phyloP scores from a whole-genome alignment of 306 rosid species.

The Styphnolobium japonicum region DNA sequence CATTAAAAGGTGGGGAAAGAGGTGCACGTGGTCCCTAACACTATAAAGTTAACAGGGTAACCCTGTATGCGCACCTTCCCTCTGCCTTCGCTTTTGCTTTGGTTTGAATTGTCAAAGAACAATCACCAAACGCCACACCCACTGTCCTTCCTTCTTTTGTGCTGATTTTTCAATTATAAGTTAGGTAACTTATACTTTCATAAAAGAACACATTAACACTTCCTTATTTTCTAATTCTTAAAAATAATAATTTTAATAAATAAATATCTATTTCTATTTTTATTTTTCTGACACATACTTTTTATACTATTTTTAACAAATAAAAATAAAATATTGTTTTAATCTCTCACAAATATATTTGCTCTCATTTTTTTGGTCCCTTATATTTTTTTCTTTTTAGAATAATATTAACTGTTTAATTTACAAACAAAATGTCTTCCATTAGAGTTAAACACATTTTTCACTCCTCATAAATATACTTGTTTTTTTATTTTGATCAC shows the following conservation, averaged over 20 bases:
- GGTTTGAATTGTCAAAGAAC: slow-evolving; percentile 33
- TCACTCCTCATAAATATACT: no score
- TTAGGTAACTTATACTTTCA: not conserved
- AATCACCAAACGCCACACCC: slow-evolving; percentile 16
- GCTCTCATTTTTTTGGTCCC: no score
- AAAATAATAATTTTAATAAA: not conserved
- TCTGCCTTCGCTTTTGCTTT: slow-evolving; percentile 19
- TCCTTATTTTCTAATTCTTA: not conserved
- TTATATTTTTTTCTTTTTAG: no score
- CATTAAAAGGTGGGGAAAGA: slow-evolving; percentile 45
- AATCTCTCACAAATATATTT: no score
- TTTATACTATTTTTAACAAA: not conserved
- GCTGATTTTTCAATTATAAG: not conserved
- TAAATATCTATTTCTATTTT: not conserved
- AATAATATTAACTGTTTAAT: no score
- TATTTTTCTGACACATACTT: not conserved
- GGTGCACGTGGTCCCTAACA: slow-evolving; percentile 48
- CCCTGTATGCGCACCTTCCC: not conserved
- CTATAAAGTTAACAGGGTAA: slow-evolving; percentile 7
- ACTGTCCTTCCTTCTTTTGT: slow-evolving; percentile 9
- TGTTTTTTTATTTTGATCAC: no score
- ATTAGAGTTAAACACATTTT: no score
- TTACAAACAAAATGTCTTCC: no score
- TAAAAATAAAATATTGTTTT: no score
- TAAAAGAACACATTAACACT: no score